Percentiles rank a stretch among this genome's conserved stretches.
Conservation (phyloP, 2,329 filamentous ascomycete species). For the Talaromyces sp. region DNA sequence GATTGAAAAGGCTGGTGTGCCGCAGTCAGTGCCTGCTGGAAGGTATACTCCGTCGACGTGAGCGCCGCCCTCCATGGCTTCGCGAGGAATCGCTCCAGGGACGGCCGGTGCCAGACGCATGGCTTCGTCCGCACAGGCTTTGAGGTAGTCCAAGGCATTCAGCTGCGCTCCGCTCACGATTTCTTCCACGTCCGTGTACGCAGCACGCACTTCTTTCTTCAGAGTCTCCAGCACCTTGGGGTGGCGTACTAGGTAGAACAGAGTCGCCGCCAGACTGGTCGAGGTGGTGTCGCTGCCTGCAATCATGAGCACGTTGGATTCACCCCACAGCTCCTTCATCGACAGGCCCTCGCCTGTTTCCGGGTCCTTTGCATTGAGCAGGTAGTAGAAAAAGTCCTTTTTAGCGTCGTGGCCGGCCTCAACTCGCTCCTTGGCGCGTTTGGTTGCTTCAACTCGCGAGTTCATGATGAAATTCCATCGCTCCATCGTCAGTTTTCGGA, state of each 20-base stretch:
- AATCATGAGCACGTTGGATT: conserved; percentile 67
- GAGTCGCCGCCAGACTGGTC: conserved; percentile 48
- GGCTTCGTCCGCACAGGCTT: conserved; percentile 39
- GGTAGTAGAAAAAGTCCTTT: conserved; percentile 71
- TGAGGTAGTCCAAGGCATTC: conserved; percentile 34
- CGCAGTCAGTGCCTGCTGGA: conserved; percentile 55
- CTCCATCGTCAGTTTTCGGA: conserved; percentile 61
- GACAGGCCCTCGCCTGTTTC: conserved; percentile 64
- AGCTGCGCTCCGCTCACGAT: conserved; percentile 31
- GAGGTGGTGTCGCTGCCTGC: conserved; percentile 69
- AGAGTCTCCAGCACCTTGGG: conserved; percentile 26
- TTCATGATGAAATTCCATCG: conserved; percentile 68
- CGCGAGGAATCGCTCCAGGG: conserved; percentile 32
- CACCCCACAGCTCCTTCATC: conserved; percentile 63
- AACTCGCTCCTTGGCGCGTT: conserved; percentile 54
- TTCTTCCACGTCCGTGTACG: conserved; percentile 31
- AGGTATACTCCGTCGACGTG: conserved; percentile 33
- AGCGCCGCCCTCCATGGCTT: conserved; percentile 34
- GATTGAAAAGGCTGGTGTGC: conserved; percentile 62
- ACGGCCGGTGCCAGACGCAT: conserved; percentile 37
- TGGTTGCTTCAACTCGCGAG: conserved; percentile 61
- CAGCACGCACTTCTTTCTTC: conserved; percentile 30
- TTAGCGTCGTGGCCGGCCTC: conserved; percentile 62
- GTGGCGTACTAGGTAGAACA: conserved; percentile 37
- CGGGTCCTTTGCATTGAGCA: conserved; percentile 66